Base-by-base conservation (phyloP, 2,329 filamentous ascomycete species). In the Iodosphaeria phyllophila region DNA sequence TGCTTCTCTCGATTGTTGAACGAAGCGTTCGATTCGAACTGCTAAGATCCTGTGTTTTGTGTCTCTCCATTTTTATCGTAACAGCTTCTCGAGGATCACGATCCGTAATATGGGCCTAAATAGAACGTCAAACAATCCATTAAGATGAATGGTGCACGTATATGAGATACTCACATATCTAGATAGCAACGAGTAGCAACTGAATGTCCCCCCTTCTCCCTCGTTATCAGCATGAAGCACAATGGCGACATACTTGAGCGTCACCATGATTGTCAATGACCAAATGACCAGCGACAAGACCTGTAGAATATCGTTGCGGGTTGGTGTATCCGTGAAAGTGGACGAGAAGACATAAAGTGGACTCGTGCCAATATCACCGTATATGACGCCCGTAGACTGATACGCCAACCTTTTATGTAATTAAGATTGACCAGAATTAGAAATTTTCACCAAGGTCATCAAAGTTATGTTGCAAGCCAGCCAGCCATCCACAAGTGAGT, bases 321-420 rank as follows among this genome's bases (percentile, higher is more conserved):
- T 53, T 0, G 70, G 70, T 10, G 58, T 47, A 3, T 50, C 46
- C 14, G 56, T 52, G 37, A 78, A 78, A 1, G 68, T 74, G n/a
- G 65, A 71, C 11, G 70, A 75, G 43, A 54, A 77, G 11, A 77
- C 72, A 37, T 78, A 78, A 11, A 78, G 61, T n/a, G 70, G 71
- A 30, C 60, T 41, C 12, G 56, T 61, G 28, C 70, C 72, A 37
- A 76, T 74, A 34, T 77, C 72, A 13, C 72, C 72, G 32, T 77
- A 76, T 25, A 76, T 75, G 20, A 73, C 66, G 25, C 72, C 71
- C 16, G 60, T 63, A 3, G 61, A 67, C 44, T 75, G 69, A 39
- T 73, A 75, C 13, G 68, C 61, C 21, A 73, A 54, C 59, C 63
- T 48, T 32, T 9, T 26, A 15, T 17, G 12, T 13, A 8, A 13